A percentile compares a stretch with the other conserved stretches of the same genome.
Conservation (phyloP, 805 yeast species). For the Candida maris region DNA sequence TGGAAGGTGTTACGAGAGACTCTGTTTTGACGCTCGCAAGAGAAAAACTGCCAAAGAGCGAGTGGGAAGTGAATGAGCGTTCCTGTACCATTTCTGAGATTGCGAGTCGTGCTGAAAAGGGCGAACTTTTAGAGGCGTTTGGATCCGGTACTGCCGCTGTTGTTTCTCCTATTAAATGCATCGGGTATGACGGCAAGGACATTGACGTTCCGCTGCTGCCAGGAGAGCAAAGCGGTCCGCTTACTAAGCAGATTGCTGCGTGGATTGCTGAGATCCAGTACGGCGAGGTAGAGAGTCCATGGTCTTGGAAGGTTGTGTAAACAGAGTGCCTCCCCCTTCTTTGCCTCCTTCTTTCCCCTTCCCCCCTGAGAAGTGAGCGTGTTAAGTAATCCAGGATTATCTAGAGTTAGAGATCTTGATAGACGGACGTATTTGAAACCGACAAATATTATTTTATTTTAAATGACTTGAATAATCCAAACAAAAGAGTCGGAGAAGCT, state of each 20-base stretch:
- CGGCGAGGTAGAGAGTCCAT: constrained; percentile 69
- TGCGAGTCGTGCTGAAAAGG: constrained; percentile 68
- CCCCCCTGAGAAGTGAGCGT: no score
- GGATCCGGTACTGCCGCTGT: constrained; percentile 98
- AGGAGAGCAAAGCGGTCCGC: constrained; percentile 74
- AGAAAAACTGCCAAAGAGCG: constrained; percentile 65
- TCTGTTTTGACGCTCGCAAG: constrained; percentile 76
- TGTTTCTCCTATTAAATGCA: constrained; percentile 87
- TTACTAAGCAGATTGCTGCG: constrained; percentile 71
- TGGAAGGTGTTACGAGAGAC: constrained; percentile 95
- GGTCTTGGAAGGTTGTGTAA: constrained; percentile 40
- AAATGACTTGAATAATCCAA: no score
- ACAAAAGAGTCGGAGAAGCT: no score
- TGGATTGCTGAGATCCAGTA: constrained; percentile 93
- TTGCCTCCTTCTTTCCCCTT: no score
- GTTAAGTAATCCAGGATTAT: no score
- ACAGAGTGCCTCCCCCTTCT: no score
- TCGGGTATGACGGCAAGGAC: constrained; percentile 72
- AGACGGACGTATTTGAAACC: no score
- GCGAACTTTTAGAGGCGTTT: constrained; percentile 88
- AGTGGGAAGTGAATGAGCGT: constrained; percentile 86
- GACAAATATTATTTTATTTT: no score
- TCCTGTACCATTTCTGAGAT: constrained; percentile 79
- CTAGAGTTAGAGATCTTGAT: no score
- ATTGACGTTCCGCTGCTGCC: constrained; percentile 76